Evolutionary conservation across 2,329 filamentous ascomycete genomes (phyloP).

Genomic region (Fusarium kyushuense): DNA sequence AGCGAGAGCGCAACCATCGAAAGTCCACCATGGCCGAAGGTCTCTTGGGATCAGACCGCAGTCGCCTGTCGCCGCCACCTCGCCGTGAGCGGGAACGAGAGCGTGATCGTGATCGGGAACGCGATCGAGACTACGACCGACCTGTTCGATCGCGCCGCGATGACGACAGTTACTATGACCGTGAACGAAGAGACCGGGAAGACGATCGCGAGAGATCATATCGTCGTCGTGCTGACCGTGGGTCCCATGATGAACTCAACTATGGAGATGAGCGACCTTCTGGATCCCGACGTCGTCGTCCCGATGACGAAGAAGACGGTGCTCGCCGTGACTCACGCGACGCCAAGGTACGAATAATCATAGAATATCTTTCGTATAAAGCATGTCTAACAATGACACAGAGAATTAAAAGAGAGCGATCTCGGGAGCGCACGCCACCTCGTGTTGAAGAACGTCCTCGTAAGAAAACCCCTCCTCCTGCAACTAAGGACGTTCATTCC

Average conservation of each 20-base stretch:
- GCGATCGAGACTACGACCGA: conserved; percentile 62
- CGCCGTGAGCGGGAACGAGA: conserved; percentile 36
- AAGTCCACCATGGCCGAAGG: conserved; percentile 79
- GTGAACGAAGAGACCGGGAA: conserved; percentile 88
- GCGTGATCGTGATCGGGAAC: conserved; percentile 55
- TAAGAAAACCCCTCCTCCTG: conserved; percentile 66
- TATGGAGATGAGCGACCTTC: conserved; percentile 82
- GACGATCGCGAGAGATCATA: conserved; percentile 91
- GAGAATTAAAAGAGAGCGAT: conserved; percentile 69
- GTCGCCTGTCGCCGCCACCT: conserved; percentile 56
- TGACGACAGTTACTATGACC: conserved; percentile 79
- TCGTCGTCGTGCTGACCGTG: conserved; percentile 80
- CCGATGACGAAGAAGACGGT: conserved; percentile 79
- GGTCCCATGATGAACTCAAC: conserved; percentile 87
- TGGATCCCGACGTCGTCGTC: conserved; percentile 78
- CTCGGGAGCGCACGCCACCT: conserved; percentile 71
- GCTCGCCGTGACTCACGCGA: conserved; percentile 74
- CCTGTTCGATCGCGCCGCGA: conserved; percentile 68
- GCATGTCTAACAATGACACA: conserved; percentile 52
- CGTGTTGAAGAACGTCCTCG: conserved; percentile 65
- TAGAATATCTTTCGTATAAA: background rate
- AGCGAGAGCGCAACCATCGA: conserved; percentile 92
- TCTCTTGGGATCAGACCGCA: conserved; percentile 65
- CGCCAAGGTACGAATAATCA: conserved; percentile 68
- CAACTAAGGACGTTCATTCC: conserved; percentile 66